phyloP scores from a whole-genome alignment of 2,329 filamentous ascomycete species.

The Plectosphaerella plurivora region DNA sequence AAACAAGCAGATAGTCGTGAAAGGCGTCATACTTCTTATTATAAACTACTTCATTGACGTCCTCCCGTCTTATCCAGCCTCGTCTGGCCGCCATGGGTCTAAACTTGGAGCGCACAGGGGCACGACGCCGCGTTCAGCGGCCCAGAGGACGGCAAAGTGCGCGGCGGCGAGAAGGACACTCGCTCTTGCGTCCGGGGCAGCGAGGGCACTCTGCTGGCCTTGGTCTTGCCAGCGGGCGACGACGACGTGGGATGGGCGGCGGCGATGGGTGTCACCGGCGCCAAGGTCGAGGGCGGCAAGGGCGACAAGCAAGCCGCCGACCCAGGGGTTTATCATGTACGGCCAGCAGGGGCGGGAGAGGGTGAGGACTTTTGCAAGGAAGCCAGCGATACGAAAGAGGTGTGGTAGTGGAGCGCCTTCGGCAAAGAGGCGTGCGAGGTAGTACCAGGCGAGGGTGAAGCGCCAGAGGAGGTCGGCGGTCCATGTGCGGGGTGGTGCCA shows the following conservation, averaged over 20 bases:
- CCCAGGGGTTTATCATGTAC: slow-evolving; percentile 57
- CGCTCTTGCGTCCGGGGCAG: slow-evolving; percentile 22
- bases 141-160: slow-evolving; percentile 29
- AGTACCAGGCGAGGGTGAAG: slow-evolving; percentile 29
- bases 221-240: neutral
- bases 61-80: neutral
- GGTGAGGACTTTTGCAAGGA: slow-evolving; percentile 64
- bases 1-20: no score
- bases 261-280: slow-evolving; percentile 19
- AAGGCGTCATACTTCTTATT: no score
- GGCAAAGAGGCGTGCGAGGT: slow-evolving; percentile 20
- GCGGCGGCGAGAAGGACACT: slow-evolving; percentile 25
- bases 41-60: neutral
- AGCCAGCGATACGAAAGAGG: slow-evolving; percentile 53
- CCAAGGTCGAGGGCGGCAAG: slow-evolving; percentile 66
- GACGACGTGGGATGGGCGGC: neutral
- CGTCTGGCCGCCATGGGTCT: slow-evolving; percentile 4
- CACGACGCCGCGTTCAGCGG: slow-evolving; percentile 25
- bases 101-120: slow-evolving; percentile 20
- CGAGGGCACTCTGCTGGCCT: slow-evolving; percentile 4
- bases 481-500: slow-evolving; percentile 41
- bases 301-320: slow-evolving; percentile 63
- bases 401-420: slow-evolving; percentile 25
- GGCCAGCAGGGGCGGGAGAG: slow-evolving; percentile 68
- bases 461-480: slow-evolving; percentile 26